Evolutionary conservation across 2,329 filamentous ascomycete species (phyloP), one percentile per base, ranked within the genome.

Genomic region (Trichoderma atroviride): DNA sequence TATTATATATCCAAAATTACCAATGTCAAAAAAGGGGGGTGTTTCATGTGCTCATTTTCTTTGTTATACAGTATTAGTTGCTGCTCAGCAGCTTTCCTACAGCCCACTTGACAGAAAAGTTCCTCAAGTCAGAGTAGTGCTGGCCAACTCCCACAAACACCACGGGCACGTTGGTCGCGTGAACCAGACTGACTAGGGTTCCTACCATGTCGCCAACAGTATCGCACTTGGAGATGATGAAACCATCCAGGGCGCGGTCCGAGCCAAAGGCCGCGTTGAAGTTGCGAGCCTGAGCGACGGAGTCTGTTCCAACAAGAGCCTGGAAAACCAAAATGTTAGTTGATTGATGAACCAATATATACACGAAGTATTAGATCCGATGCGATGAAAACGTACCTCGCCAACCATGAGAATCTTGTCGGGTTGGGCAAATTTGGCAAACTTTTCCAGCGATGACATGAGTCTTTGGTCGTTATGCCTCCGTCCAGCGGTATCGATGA

Each of bases 191-290:
- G 72, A 99, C 96, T 72, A 99, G 84, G 3, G 95, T 97, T 74
- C 87, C 94, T 55, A 97, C 94, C 94, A 98, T 98, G 82, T 97
- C 95, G n/a, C 96, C 96, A 47, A 99, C 96, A 0, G 96, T 99
- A 82, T 99, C 96, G 79, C 96, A 98, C 81, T 99, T 99, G 71
- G 91, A 95, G 75, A 99, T 97, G 78, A 99, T 97, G 81, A 99
- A 99, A 6, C 96, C 96, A 81, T 99, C 96, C 47, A 99, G 86
- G 33, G 88, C 88, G 69, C 95, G 86, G 16, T 89, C 90, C 5
- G 88, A 85, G 37, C 96, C 96, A 81, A 99, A 98, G 2, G 93
- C 92, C 47, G 91, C 89, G 78, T 97, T 97, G 84, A 99, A 99
- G 82, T 97, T 97, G 75, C 94, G 88, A 4, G 96, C 96, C 81